Base-by-base conservation (phyloP, 2,329 filamentous ascomycete genomes). In the Talaromyces sp. region DNA sequence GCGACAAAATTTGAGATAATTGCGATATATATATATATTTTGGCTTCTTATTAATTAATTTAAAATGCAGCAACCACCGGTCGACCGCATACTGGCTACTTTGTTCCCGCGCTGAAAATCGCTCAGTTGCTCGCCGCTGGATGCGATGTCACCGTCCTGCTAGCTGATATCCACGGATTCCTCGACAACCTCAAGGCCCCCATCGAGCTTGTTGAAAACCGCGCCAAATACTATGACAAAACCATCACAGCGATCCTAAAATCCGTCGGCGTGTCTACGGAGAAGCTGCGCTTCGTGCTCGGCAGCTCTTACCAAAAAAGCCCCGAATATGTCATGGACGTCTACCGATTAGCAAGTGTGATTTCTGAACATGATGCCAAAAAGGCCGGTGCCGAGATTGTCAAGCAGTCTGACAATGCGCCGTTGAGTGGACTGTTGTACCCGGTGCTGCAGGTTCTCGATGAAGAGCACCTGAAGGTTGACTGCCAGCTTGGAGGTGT, bases 331-430 rank as follows among this genome's bases (percentile, higher is more conserved):
- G 86, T 88, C 63, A 95, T 96, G 90, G 94, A 98, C 73, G 78
- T 96, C 36, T 94, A 93, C 79, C 87, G 89, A 72, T 75, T 98
- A 66, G 85, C 83, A 53, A 85, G 85, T 3, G 77, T 91, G 59
- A 85, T 89, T 5, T 88, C 88, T 14, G 87, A 92, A 77, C 87
- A 93, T 72, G 88, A 95, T 71, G 91, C 92, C 16, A 91, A 92
- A 77, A 95, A 92, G 77, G 93, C 94, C 0, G 94, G 94, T 44
- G 90, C 92, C 1, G 95, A 98, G 77, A 87, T 98, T 7, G 94
- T 99, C 67, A 98, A 98, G 83, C 92, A 98, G 80, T 87, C 89
- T 3, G 85, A 86, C 61, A 92, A 94, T 70, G 85, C 89, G 9
- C 85, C 89, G 3, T 74, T 96, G 60, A 87, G 84, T 61, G 91